A percentile compares a stretch with the other conserved stretches of the same genome.
Conservation (phyloP, 768 basidiomycete species). For the Amanita subjunquillea region DNA sequence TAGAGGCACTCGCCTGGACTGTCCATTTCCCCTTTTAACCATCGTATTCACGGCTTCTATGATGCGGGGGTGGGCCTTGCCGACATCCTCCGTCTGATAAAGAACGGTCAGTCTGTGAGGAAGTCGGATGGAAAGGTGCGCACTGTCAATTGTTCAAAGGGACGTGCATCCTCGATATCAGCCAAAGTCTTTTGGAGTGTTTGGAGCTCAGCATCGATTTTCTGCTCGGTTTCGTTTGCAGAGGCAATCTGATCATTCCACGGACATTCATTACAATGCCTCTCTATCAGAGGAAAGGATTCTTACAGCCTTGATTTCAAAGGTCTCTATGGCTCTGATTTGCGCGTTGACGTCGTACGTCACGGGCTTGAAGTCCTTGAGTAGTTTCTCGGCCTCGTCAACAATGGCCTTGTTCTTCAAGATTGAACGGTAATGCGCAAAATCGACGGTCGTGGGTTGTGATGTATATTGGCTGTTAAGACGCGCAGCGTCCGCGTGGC, state of each 20-base stretch:
- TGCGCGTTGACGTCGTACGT: conserved; percentile 87
- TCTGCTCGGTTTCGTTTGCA: conserved; percentile 80
- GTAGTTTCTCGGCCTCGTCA: conserved; percentile 83
- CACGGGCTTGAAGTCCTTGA: conserved; percentile 87
- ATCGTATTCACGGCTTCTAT: conserved; percentile 86
- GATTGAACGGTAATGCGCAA: conserved; percentile 83
- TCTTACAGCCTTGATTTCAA: conserved; percentile 88
- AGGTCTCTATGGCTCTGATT: conserved; percentile 92
- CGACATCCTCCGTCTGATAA: conserved; percentile 75
- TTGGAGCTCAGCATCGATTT: conserved; percentile 86
- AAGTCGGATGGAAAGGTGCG: conserved; percentile 14
- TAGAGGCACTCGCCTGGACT: conserved; percentile 62
- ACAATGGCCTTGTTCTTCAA: conserved; percentile 91
- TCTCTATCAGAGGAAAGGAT: neutral
- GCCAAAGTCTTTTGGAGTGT: conserved; percentile 87
- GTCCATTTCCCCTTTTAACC: conserved; percentile 98
- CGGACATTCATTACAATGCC: neutral
- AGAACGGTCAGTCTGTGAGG: neutral
- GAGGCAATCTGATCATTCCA: conserved; percentile 54
- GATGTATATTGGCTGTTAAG: conserved; percentile 49
- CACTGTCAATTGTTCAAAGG: conserved; percentile 95
- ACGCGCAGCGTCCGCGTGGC: conserved; percentile 81
- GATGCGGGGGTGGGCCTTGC: conserved; percentile 88
- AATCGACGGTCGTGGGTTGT: conserved; percentile 79
- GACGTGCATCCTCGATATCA: conserved; percentile 95